Conservation (phyloP, 2,329 filamentous ascomycete genomes). For the Aureobasidium namibiae region DNA sequence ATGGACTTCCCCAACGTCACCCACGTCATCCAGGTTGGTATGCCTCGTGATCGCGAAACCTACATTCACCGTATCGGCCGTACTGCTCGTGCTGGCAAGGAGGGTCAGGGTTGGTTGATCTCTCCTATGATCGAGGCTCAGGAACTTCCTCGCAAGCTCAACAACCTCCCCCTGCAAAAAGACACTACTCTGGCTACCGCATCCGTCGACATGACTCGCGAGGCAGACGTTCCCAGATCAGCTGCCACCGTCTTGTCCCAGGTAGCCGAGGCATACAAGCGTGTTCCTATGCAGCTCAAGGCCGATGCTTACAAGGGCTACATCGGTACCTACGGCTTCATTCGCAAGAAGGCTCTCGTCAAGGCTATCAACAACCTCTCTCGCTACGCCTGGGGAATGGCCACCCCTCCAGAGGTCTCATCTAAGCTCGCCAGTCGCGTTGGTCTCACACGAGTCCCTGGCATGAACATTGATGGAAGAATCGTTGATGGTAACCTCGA, state of each 20-base stretch:
- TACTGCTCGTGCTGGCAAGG: conserved; percentile 58
- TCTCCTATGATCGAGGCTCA: conserved; percentile 47
- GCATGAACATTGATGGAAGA: conserved; percentile 20
- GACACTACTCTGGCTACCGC: conserved; percentile 47
- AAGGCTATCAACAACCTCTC: conserved; percentile 48
- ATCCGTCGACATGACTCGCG: conserved; percentile 34
- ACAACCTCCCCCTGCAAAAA: conserved; percentile 52
- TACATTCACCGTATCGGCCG: conserved; percentile 47
- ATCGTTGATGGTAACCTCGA: conserved; percentile 2
- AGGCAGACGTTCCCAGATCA: conserved; percentile 32
- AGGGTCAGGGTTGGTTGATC: conserved; percentile 63
- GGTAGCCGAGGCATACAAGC: conserved; percentile 34
- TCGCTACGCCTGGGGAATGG: conserved; percentile 44
- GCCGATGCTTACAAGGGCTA: conserved; percentile 47
- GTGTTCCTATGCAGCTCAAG: conserved; percentile 36
- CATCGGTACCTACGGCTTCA: conserved; percentile 45
- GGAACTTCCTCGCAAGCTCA: conserved; percentile 44
- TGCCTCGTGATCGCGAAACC: conserved; percentile 37
- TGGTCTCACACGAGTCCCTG: conserved; percentile 21
- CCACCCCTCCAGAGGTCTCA: conserved; percentile 37
- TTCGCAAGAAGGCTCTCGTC: conserved; percentile 32
- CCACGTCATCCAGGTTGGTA: conserved; percentile 44
- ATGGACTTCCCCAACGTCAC: conserved; percentile 48
- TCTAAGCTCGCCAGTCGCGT: conserved; percentile 22
- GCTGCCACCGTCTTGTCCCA: conserved; percentile 38